A percentile compares a stretch with the other conserved stretches of the same genome.
phyloP scores from a whole-genome alignment of 140 eudicot genomes.

The Stevia rebaudiana region DNA sequence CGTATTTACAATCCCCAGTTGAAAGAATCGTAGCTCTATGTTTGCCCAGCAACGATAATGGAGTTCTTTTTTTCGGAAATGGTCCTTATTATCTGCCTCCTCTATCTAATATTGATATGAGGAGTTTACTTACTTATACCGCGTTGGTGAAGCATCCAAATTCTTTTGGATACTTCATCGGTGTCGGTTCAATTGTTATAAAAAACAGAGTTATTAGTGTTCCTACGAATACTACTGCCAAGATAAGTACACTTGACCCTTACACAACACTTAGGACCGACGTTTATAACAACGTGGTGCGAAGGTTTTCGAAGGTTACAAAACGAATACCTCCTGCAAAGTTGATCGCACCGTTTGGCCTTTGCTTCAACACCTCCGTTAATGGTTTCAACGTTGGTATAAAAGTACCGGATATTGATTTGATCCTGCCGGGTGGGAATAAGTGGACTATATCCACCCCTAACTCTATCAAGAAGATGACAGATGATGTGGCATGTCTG shows the following conservation, averaged over 20 bases:
- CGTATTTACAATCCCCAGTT: neutral
- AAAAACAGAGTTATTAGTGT: neutral
- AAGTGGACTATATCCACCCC: neutral
- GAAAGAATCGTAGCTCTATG: constrained; percentile 1
- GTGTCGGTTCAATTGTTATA: neutral
- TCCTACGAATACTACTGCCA: neutral
- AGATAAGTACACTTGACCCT: neutral
- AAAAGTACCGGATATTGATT: constrained; percentile 5
- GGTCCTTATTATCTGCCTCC: constrained; percentile 12
- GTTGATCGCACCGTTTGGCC: neutral
- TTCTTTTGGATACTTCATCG: constrained; percentile 15
- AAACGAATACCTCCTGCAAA: neutral
- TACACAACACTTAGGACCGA: constrained; percentile 2
- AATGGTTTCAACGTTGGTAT: neutral
- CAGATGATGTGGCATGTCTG: neutral
- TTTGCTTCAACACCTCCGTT: neutral
- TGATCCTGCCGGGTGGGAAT: neutral
- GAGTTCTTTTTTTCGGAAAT: neutral
- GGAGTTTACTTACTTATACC: constrained; percentile 4
- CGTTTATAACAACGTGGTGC: neutral
- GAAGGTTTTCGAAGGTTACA: constrained; percentile 11
- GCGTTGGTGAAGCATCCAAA: constrained; percentile 7
- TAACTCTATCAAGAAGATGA: neutral
- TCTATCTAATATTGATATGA: neutral
- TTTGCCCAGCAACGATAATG: neutral